Evolutionary conservation across 768 basidiomycete genomes (phyloP), one percentile per base, ranked within the genome.

Genomic region (Flagelloscypha sp.): DNA sequence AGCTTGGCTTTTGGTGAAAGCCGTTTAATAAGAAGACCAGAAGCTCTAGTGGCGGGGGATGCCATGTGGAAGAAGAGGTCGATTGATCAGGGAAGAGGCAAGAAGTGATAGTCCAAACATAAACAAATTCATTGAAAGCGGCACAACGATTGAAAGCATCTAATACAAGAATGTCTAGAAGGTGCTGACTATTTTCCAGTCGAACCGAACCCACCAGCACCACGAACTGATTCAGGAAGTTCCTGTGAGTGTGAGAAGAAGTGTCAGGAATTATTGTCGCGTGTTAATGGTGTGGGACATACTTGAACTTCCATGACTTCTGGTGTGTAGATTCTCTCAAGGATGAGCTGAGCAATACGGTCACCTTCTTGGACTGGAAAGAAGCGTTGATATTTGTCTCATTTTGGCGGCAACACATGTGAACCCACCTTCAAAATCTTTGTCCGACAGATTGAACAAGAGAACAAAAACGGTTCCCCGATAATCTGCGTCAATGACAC

Each of bases 401-500:
- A 28, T 19, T 23, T 9, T 30, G 7, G 10, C 7, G 12, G 17
- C n/a, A 20, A 10, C 30, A 31, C 9, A 15, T 12, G 7, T 10
- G 5, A 37, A 35, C 49, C 44, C 53, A 86, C 92, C 80, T 58
- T 83, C 63, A 52, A 97, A 99, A 49, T 97, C 89, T 40, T 75
- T 66, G 56, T 95, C 88, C 0, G 84, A 84, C 37, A 80, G 74
- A 55, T 99, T 98, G 74, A 89, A 97, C 28, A 99, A 68, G 19
- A 99, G 67, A 23, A 98, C 87, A 51, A 83, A 90, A 30, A 99
- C 75, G 9, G 78, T 65, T 15, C 95, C 95, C 35, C 95, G 72
- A 58, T 99, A 98, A 56, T 99, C 95, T 6, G 89, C 87, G 44
- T 99, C 95, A 33, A 99, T 75, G 6, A 99, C 95, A 15, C 94